Percentiles rank a stretch among this genome's conserved stretches.
Evolutionary conservation across 192 early-diverging fungal species (phyloP).

Genomic region (Coemansia sp.): DNA sequence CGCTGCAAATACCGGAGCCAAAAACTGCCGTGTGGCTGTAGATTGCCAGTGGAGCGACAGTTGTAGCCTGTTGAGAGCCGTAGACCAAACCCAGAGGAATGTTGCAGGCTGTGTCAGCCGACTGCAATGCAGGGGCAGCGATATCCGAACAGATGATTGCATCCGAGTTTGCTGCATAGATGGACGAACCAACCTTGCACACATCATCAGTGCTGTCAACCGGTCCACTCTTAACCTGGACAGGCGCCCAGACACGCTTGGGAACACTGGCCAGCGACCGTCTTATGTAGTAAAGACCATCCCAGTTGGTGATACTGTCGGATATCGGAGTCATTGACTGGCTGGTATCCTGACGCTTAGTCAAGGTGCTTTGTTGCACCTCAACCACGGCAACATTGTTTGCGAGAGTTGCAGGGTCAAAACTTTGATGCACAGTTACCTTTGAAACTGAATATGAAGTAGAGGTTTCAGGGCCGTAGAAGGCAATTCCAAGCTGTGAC

Average conservation of each 20-base stretch:
- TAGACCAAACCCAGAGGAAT: conserved; percentile 37
- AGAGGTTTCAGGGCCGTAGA: conserved; percentile 13
- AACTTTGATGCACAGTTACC: conserved; percentile 24
- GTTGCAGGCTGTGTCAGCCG: conserved; percentile 12
- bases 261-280: conserved; percentile 4
- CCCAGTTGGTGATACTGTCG: background rate
- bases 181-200: conserved; percentile 23
- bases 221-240: conserved; percentile 1
- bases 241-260: conserved; percentile 17
- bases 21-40: conserved; percentile 48
- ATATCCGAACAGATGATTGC: conserved; percentile 31
- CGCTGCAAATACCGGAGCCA: conserved; percentile 30
- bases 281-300: background rate
- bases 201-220: conserved; percentile 9
- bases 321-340: background rate
- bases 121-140: conserved; percentile 6
- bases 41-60: conserved; percentile 23
- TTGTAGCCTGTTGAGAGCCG: conserved; percentile 12
- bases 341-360: conserved; percentile 1
- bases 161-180: conserved; percentile 31
- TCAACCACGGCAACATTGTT: conserved; percentile 42
- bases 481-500: conserved; percentile 13
- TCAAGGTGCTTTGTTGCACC: background rate
- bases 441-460: conserved; percentile 8
- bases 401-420: conserved; percentile 21